phyloP scores from a whole-genome alignment of 202 grass and related monocot genomes.

The Carex arenaria region DNA sequence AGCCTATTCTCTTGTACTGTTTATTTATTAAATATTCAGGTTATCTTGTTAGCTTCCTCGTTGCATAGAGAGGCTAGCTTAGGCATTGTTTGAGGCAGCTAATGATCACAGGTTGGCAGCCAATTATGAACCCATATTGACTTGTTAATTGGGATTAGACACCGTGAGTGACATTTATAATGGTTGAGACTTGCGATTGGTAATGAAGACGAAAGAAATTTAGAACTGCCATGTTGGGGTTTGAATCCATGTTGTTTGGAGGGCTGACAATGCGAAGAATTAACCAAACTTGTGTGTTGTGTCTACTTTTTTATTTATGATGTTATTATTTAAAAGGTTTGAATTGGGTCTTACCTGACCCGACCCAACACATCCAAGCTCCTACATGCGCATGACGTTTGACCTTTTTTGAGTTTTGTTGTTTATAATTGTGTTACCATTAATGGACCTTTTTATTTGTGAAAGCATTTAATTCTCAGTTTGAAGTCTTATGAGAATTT shows the following conservation, averaged over 20 bases:
- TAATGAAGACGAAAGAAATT: background rate
- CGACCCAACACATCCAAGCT: background rate
- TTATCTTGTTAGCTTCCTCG: background rate
- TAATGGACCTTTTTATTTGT: background rate
- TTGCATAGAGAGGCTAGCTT: background rate
- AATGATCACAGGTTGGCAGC: background rate
- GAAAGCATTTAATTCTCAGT: background rate
- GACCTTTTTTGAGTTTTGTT: background rate
- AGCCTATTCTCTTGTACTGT: background rate
- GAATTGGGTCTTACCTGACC: background rate
- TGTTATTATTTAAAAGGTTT: background rate
- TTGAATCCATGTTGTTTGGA: background rate
- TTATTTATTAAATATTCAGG: background rate
- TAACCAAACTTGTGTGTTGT: background rate
- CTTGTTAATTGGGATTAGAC: background rate
- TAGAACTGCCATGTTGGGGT: background rate
- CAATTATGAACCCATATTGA: background rate
- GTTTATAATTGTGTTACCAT: background rate
- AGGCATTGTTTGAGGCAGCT: background rate
- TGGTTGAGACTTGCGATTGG: background rate
- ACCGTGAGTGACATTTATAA: background rate
- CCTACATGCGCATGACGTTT: background rate
- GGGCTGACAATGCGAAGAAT: background rate
- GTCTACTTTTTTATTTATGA: background rate
- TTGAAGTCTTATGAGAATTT: background rate